Conservation (phyloP, 768 basidiomycete genomes). For the Dentipellis sp. region DNA sequence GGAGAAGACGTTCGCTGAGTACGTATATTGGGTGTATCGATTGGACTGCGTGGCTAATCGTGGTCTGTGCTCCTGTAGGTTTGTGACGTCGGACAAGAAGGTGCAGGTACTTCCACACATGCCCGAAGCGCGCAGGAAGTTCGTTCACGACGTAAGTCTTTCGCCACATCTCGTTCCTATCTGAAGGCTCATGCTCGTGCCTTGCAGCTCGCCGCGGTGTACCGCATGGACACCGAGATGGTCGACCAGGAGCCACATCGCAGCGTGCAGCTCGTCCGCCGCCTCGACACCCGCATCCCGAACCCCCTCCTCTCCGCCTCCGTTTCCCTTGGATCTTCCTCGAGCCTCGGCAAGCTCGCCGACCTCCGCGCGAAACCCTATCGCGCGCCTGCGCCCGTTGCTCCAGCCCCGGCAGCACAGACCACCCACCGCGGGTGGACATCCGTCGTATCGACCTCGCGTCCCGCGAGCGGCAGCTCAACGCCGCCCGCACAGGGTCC, state of each 20-base stretch:
- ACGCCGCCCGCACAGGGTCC: background rate
- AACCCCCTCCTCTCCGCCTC: conserved; percentile 46
- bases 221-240: conserved; percentile 77
- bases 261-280: conserved; percentile 74
- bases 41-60: background rate
- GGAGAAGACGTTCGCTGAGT: conserved; percentile 80
- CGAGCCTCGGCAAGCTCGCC: conserved; percentile 49
- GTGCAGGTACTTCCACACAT: conserved; percentile 73
- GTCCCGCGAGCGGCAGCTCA: conserved; percentile 6
- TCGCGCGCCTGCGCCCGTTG: conserved; percentile 11
- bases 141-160: conserved; percentile 62
- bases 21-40: conserved; percentile 18
- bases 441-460: conserved; percentile 19
- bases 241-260: conserved; percentile 71
- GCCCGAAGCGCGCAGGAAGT: conserved; percentile 72
- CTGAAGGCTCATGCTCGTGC: conserved; percentile 2
- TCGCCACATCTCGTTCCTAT: background rate
- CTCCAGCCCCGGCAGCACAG: conserved; percentile 1
- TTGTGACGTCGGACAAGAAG: conserved; percentile 55
- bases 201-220: conserved; percentile 60
- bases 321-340: conserved; percentile 15
- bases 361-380: conserved; percentile 34
- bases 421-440: conserved; percentile 18
- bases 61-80: conserved; percentile 30
- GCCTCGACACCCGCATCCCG: conserved; percentile 78